A percentile compares a stretch with the other conserved stretches of the same genome.
phyloP scores from a whole-genome alignment of 2,329 filamentous ascomycete species.

The Acrodontium crateriforme region DNA sequence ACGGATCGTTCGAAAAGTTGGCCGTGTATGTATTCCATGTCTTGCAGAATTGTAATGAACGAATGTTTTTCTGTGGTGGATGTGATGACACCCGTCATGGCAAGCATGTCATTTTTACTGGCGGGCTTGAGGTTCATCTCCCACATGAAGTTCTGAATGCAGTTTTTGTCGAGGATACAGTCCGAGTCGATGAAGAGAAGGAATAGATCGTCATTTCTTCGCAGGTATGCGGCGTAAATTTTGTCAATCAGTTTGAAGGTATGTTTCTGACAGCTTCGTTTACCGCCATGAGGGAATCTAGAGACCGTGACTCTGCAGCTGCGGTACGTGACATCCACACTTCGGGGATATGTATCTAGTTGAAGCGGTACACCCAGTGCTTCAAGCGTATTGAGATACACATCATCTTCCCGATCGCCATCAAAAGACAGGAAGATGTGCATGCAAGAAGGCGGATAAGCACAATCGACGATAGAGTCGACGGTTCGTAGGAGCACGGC shows the following conservation, averaged over 20 bases:
- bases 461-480: conserved; percentile 83
- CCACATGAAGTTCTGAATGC: conserved; percentile 94
- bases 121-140: conserved; percentile 97
- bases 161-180: conserved; percentile 81
- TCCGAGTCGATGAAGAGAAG: conserved; percentile 96
- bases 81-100: conserved; percentile 95
- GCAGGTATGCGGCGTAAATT: conserved; percentile 76
- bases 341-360: conserved; percentile 67
- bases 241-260: conserved; percentile 90
- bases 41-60: conserved; percentile 81
- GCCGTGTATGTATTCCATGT: conserved; percentile 97
- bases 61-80: conserved; percentile 81
- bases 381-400: conserved; percentile 76
- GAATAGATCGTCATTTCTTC: conserved; percentile 81
- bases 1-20: conserved; percentile 93
- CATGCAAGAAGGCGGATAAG: conserved; percentile 82
- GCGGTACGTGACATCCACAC: conserved; percentile 79
- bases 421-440: conserved; percentile 95
- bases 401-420: conserved; percentile 73
- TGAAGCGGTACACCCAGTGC: conserved; percentile 69
- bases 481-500: conserved; percentile 73
- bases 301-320: conserved; percentile 78
- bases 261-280: conserved; percentile 82
- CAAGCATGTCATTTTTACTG: conserved; percentile 82
- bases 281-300: conserved; percentile 83